Evolutionary conservation across 129 eudicot species (phyloP).

Genomic region (Logfia minima): DNA sequence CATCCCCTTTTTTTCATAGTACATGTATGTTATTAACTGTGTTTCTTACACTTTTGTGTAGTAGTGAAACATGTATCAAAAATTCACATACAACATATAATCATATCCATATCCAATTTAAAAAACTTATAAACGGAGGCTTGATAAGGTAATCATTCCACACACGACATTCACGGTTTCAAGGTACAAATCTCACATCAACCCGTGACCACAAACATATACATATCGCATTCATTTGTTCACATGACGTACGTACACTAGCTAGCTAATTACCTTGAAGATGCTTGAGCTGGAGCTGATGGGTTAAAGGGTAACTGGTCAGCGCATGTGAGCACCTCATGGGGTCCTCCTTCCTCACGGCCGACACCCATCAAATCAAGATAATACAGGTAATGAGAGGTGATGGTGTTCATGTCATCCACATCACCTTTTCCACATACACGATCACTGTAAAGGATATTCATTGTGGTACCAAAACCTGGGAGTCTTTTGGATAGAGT

Average conservation of each 20-base stretch:
- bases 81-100: too few species aligned
- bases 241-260: background rate
- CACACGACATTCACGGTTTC: too few species aligned
- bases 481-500: conserved; percentile 74
- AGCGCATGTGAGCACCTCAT: conserved; percentile 61
- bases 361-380: conserved; percentile 91
- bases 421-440: conserved; percentile 83
- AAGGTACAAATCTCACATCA: too few species aligned
- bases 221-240: background rate
- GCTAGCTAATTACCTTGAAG: conserved; percentile 30
- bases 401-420: conserved; percentile 66
- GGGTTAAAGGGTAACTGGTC: conserved; percentile 37
- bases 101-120: too few species aligned
- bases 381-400: conserved; percentile 76
- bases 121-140: too few species aligned
- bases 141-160: too few species aligned
- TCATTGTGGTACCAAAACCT: conserved; percentile 91
- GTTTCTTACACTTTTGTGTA: too few species aligned
- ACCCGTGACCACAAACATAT: too few species aligned
- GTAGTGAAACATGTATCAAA: too few species aligned
- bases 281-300: conserved; percentile 30
- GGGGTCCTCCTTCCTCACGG: conserved; percentile 69
- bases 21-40: too few species aligned
- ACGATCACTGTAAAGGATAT: conserved; percentile 70
- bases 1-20: too few species aligned